Conservation (phyloP, 1,284 basidiomycete species). For the Papiliotrema terrestris region DNA sequence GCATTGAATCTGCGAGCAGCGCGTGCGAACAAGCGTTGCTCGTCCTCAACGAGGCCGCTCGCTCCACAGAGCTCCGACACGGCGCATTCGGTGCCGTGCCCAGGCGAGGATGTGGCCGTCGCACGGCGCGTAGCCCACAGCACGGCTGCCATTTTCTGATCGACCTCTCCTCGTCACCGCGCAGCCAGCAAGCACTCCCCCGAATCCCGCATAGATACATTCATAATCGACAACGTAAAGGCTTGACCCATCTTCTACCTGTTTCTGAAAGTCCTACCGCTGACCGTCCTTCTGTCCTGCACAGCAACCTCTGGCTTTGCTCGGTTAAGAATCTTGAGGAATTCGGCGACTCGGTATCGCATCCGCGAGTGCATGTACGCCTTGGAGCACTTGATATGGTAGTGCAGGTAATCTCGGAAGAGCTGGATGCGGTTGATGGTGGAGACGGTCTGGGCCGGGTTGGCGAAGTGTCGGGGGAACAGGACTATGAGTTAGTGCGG, state of each 20-base stretch:
- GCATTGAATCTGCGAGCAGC: too few species aligned
- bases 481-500: constrained; percentile 61
- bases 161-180: too few species aligned
- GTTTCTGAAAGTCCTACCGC: constrained; percentile 44
- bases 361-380: constrained; percentile 99
- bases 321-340: constrained; percentile 95
- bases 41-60: too few species aligned
- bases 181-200: too few species aligned
- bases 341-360: constrained; percentile 90
- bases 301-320: constrained; percentile 86
- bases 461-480: constrained; percentile 91
- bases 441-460: constrained; percentile 64
- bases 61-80: too few species aligned
- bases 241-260: neutral
- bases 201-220: neutral
- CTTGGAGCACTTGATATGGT: constrained; percentile 98
- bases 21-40: too few species aligned
- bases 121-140: too few species aligned
- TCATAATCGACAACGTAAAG: neutral
- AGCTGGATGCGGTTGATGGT: constrained; percentile 96
- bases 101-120: too few species aligned
- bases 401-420: constrained; percentile 97
- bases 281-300: constrained; percentile 84
- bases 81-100: too few species aligned
- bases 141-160: too few species aligned